Evolutionary conservation across 1,284 basidiomycete species (phyloP), one percentile per base, ranked within the genome.

Genomic region (Heimioporus retisporus): DNA sequence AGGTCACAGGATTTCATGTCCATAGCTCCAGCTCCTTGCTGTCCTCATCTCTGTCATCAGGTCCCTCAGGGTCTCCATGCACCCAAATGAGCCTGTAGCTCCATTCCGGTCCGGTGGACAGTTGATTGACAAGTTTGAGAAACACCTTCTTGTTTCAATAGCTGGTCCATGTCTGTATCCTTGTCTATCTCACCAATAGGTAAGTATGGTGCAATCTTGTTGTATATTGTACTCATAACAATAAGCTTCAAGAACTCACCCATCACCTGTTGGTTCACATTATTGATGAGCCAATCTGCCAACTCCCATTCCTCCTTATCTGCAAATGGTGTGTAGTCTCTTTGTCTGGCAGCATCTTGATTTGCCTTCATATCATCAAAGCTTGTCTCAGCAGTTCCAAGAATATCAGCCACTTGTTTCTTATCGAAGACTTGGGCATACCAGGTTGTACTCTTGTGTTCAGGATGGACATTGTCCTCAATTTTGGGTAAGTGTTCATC

Each of bases 1-100:
- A 76, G 48, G 78, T 75, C 0, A 82, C 71, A 23, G 78, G 76
- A 61, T 82, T 70, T 0, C 75, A 55, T 11, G 58, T 31, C 80
- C 80, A 81, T 0, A 80, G 56, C 55, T 81, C 76, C 1, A 79
- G 58, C 10, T 70, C 68, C 18, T 48, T 21, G 7, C 35, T 8
- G 28, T 28, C 28, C 10, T 35, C 35, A 2, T 35, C 68, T 19
- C 35, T n/a, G 35, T 48, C 19, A 14, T 3, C 25, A 10, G 5
- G 18, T 16, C 53, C 50, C 10, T 25, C 28, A 4, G 28, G 48
- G 23, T 60, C 35, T 0, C 75, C 77, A 8, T 28, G 55, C 5
- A 72, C 63, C 2, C 19, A 58, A 10, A 80, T 75, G 1, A 79
- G 57, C 14, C 70, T 66, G 28, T 72, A 71, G 7, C 16, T 64